phyloP scores from a whole-genome alignment of 345 rosid genomes.

The Psidium friedrichsthalianum region DNA sequence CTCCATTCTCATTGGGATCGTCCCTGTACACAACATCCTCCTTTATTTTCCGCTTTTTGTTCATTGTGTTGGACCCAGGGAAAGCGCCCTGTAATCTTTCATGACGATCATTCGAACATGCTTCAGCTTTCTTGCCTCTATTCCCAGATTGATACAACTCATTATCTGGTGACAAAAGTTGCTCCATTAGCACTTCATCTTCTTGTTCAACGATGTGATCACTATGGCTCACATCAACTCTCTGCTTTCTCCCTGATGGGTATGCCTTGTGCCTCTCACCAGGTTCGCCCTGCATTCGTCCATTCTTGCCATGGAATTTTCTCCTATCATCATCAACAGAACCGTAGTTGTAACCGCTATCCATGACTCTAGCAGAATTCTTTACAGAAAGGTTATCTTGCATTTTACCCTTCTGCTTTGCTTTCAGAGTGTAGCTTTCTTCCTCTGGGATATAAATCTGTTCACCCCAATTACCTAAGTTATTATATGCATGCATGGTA shows the following conservation, averaged over 20 bases:
- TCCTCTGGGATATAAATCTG: constrained; percentile 20
- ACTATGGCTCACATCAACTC: constrained; percentile 14
- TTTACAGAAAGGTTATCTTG: constrained; percentile 37
- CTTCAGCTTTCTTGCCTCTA: constrained; percentile 39
- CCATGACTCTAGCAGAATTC: constrained; percentile 30
- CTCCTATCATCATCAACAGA: constrained; percentile 23
- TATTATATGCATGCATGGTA: constrained; percentile 17
- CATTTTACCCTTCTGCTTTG: constrained; percentile 71
- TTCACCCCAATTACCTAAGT: constrained; percentile 24
- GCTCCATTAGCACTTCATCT: constrained; percentile 36
- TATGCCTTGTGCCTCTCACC: constrained; percentile 31
- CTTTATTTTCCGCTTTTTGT: constrained; percentile 64
- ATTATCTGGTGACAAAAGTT: constrained; percentile 25
- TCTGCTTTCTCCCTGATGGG: constrained; percentile 43
- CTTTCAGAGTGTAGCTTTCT: constrained; percentile 36
- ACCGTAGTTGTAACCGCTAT: constrained; percentile 18
- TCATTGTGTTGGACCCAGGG: constrained; percentile 38
- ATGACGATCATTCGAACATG: constrained; percentile 22
- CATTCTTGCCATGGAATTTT: constrained; percentile 31
- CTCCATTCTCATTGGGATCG: constrained; percentile 31
- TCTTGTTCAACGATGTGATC: constrained; percentile 26
- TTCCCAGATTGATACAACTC: constrained; percentile 25
- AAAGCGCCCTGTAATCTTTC: constrained; percentile 45
- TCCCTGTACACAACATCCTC: constrained; percentile 31
- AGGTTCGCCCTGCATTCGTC: constrained; percentile 38